Evolutionary conservation across 805 yeast genomes (phyloP).

Genomic region (Ogataea henricii): DNA sequence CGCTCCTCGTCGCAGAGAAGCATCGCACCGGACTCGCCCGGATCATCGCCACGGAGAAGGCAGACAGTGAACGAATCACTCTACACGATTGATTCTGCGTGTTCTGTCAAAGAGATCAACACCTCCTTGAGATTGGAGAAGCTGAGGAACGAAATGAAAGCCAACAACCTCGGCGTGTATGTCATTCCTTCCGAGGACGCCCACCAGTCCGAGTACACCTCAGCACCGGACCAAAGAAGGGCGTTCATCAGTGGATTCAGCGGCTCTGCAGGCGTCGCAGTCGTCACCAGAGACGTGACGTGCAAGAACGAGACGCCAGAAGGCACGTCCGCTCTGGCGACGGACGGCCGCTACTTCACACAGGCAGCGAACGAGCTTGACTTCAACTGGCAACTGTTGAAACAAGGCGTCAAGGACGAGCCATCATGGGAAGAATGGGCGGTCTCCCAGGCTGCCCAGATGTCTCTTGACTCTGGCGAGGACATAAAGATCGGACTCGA

Average conservation of each 20-base stretch:
- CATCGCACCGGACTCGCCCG: constrained; percentile 38
- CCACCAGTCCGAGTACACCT: constrained; percentile 64
- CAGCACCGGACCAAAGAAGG: constrained; percentile 54
- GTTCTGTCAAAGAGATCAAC: constrained; percentile 46
- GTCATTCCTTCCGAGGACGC: constrained; percentile 61
- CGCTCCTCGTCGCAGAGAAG: constrained; percentile 21
- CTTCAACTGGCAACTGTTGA: constrained; percentile 58
- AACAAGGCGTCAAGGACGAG: constrained; percentile 50
- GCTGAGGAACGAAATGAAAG: constrained; percentile 65
- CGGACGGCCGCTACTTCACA: constrained; percentile 62
- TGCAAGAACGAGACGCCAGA: constrained; percentile 55
- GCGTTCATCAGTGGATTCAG: constrained; percentile 59
- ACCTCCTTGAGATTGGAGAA: constrained; percentile 60
- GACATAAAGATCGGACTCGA: constrained; percentile 44
- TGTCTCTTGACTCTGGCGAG: constrained; percentile 47
- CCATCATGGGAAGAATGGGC: constrained; percentile 64
- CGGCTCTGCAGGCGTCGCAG: constrained; percentile 64
- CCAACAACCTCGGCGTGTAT: constrained; percentile 64
- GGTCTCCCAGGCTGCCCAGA: constrained; percentile 49
- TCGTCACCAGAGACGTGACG: constrained; percentile 54
- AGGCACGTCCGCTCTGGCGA: constrained; percentile 55
- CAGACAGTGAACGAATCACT: constrained; percentile 24
- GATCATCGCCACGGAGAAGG: constrained; percentile 35
- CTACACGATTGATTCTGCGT: constrained; percentile 30
- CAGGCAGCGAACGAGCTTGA: constrained; percentile 62